Conservation (phyloP, 805 yeast genomes). For the Myxozyma sirexii region DNA sequence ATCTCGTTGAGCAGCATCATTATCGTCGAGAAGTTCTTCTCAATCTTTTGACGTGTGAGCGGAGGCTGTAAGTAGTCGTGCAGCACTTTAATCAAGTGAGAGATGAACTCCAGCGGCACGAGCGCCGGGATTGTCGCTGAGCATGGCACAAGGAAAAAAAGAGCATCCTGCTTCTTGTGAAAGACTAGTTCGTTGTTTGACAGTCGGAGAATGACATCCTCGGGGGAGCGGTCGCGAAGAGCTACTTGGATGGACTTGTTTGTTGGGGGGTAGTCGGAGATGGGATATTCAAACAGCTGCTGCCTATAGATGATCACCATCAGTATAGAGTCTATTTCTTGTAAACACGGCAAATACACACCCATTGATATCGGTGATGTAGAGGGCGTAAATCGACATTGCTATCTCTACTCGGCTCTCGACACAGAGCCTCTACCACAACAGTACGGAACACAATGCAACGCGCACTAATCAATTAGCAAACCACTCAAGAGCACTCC, state of each 20-base stretch:
- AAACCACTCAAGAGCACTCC: not conserved
- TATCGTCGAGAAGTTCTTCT: constrained; percentile 69
- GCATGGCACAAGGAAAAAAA: constrained; percentile 41
- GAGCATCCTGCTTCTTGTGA: constrained; percentile 36
- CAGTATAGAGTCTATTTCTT: too few relatives aligned
- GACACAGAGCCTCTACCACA: too few relatives aligned
- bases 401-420: not conserved
- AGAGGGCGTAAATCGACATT: constrained; percentile 45
- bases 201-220: constrained; percentile 33
- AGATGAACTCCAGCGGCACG: constrained; percentile 57
- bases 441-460: not conserved
- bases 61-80: constrained; percentile 62
- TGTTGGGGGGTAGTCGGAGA: constrained; percentile 42
- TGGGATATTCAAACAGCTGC: constrained; percentile 46
- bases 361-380: constrained; percentile 49
- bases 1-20: constrained; percentile 73
- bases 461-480: not conserved
- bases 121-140: constrained; percentile 50
- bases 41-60: constrained; percentile 45
- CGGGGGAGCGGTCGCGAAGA: constrained; percentile 18
- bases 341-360: constrained; percentile 33
- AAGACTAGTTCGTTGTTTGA: constrained; percentile 40
- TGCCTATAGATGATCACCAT: constrained; percentile 36
- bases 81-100: constrained; percentile 54
- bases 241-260: constrained; percentile 40